phyloP scores from a whole-genome alignment of 208 protist genomes.

The Leishmania gerbilli region DNA sequence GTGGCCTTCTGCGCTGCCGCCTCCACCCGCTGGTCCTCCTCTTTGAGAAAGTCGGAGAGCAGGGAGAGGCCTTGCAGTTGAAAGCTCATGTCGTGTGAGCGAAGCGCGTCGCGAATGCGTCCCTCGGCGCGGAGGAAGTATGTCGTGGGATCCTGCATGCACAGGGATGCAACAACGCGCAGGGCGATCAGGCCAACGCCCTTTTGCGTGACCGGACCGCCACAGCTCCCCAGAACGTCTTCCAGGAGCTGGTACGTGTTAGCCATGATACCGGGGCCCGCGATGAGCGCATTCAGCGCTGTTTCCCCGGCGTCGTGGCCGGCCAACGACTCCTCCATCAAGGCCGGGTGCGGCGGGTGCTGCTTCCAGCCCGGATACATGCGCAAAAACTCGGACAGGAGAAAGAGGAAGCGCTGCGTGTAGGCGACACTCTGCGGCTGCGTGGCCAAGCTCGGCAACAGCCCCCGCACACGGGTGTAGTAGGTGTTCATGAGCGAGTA shows the following conservation, averaged over 20 bases:
- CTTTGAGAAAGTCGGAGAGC: conserved; percentile 81
- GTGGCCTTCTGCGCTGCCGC: conserved; percentile 40
- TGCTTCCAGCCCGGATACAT: conserved; percentile 78
- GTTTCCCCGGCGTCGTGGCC: conserved; percentile 9
- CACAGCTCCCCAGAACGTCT: conserved; percentile 44
- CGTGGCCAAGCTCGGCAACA: conserved; percentile 50
- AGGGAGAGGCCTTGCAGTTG: conserved; percentile 75
- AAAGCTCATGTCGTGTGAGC: conserved; percentile 32
- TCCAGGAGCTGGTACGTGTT: conserved; percentile 70
- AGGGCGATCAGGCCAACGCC: conserved; percentile 59
- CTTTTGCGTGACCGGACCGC: conserved; percentile 17
- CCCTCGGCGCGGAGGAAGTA: conserved; percentile 67
- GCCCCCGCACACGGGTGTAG: conserved; percentile 58
- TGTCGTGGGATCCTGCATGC: conserved; percentile 72
- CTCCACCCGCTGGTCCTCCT: conserved; percentile 79
- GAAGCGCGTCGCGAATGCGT: conserved; percentile 50
- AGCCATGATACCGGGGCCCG: conserved; percentile 61
- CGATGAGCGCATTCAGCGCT: conserved; percentile 53
- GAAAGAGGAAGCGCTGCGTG: conserved; percentile 84
- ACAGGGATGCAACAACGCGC: conserved; percentile 77
- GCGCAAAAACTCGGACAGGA: conserved; percentile 86
- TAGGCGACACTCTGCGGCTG: conserved; percentile 66
- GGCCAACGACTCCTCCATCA: conserved; percentile 28
- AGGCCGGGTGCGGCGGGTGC: conserved; percentile 25
- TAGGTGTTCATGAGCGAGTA: conserved; percentile 90